A percentile compares a stretch with the other conserved stretches of the same genome.
Conservation (phyloP, 495 filamentous ascomycete genomes). For the Trichocladium uniseriatum region DNA sequence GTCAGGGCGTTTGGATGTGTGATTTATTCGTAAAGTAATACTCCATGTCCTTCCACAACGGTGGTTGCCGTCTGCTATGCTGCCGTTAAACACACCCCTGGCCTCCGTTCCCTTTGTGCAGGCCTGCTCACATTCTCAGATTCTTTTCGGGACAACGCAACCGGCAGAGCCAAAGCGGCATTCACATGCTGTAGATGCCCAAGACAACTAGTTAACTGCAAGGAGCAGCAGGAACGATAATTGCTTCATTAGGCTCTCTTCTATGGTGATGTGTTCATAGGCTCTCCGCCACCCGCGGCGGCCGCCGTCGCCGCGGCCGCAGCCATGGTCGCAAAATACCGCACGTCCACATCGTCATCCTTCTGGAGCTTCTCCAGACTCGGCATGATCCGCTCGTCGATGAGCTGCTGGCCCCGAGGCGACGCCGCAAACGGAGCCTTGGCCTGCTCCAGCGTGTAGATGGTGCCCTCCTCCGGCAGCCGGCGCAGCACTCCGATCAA, state of each 20-base stretch:
- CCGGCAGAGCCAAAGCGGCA: background rate
- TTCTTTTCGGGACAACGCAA: no score
- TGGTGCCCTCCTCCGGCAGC: conserved; percentile 77
- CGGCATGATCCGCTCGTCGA: conserved; percentile 78
- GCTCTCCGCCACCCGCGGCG: conserved; percentile 37
- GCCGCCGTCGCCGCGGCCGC: conserved; percentile 29
- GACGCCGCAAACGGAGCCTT: conserved; percentile 54
- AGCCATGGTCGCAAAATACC: conserved; percentile 73
- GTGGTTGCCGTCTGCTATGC: no score
- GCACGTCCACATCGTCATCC: conserved; percentile 95
- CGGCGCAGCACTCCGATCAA: conserved; percentile 83
- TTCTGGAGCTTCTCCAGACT: conserved; percentile 88
- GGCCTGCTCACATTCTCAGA: no score
- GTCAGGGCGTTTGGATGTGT: no score
- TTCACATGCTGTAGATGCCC: background rate
- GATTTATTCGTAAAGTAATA: no score
- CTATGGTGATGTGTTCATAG: conserved; percentile 54
- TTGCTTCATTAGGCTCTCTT: conserved; percentile 27
- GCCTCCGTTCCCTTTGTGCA: background rate
- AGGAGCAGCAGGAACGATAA: conserved; percentile 8
- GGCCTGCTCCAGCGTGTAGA: conserved; percentile 73
- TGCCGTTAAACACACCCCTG: no score
- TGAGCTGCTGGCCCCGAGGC: conserved; percentile 66
- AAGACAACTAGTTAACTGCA: background rate
- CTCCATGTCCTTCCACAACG: no score